phyloP scores from a whole-genome alignment of 1,284 basidiomycete genomes.

The Coriolopsis trogii region DNA sequence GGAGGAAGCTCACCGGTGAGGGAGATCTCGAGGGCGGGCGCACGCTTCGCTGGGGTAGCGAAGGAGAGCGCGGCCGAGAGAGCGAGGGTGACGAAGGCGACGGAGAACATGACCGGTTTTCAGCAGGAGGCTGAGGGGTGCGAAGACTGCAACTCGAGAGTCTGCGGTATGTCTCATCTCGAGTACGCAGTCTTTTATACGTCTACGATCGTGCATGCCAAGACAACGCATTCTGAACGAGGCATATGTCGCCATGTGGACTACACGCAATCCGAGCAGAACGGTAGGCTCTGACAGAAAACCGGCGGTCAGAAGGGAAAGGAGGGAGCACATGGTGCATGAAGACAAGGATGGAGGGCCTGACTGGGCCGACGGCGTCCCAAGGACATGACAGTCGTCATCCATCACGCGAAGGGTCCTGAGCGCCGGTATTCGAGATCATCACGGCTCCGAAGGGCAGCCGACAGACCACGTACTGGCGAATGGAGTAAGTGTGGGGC shows the following conservation, averaged over 20 bases:
- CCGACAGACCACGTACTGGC: no score
- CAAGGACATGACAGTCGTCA: no score
- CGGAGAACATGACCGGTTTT: conserved; percentile 17
- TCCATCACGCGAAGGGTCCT: no score
- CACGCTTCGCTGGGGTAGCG: conserved; percentile 23
- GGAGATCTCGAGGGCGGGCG: conserved; percentile 23
- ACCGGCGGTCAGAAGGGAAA: no score
- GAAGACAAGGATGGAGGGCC: no score
- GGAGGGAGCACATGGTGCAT: no score
- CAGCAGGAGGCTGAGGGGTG: background rate
- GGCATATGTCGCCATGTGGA: background rate
- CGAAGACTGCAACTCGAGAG: conserved; percentile 12
- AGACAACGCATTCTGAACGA: background rate
- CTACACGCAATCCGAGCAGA: background rate
- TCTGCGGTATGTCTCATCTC: background rate
- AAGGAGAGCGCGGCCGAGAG: conserved; percentile 20
- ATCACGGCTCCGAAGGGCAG: no score
- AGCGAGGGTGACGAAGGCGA: conserved; percentile 19
- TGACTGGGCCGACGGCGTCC: no score
- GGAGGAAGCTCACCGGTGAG: conserved; percentile 26
- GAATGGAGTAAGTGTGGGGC: no score
- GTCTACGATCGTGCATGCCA: background rate
- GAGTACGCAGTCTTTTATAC: background rate
- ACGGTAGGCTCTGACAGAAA: no score
- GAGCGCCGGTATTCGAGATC: no score